These are phyloP conservation scores for Aureobasidium mangrovei DNA, from an alignment of 2,329 filamentous ascomycete species.

Conservation along the genomic window DNA sequence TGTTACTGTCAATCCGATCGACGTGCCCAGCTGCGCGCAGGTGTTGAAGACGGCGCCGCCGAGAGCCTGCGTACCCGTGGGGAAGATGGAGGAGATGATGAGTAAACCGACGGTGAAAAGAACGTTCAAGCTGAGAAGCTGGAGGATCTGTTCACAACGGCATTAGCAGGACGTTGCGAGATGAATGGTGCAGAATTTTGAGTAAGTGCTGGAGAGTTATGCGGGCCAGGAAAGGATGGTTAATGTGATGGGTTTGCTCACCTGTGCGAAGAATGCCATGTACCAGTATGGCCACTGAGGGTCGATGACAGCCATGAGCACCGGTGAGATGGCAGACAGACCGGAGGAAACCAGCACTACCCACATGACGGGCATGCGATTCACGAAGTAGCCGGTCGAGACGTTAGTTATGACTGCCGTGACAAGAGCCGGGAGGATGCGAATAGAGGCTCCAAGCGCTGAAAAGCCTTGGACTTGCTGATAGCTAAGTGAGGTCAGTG, in stretches of 20 bases:
- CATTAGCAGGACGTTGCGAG: background rate
- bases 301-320: constrained; percentile 48
- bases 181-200: too few species aligned
- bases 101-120: constrained; percentile 37
- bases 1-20: constrained; percentile 31
- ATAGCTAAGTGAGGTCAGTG: constrained; percentile 16
- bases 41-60: constrained; percentile 40
- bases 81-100: constrained; percentile 35
- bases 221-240: too few species aligned
- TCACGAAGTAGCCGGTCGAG: constrained; percentile 20
- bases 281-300: constrained; percentile 45
- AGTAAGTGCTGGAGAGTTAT: too few species aligned
- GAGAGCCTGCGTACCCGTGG: constrained; percentile 33
- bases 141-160: background rate
- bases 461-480: constrained; percentile 20
- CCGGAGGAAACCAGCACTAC: constrained; percentile 15
- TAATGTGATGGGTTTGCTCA: constrained; percentile 30
- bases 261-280: constrained; percentile 22
- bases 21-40: constrained; percentile 34
- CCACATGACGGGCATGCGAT: constrained; percentile 15
- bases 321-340: constrained; percentile 38
- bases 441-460: constrained; percentile 24
- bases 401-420: constrained; percentile 34
- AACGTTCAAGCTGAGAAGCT: constrained; percentile 31
- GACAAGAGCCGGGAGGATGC: constrained; percentile 39